Base-by-base conservation (phyloP, 2,329 filamentous ascomycete genomes). In the Calonectria ilicicola region DNA sequence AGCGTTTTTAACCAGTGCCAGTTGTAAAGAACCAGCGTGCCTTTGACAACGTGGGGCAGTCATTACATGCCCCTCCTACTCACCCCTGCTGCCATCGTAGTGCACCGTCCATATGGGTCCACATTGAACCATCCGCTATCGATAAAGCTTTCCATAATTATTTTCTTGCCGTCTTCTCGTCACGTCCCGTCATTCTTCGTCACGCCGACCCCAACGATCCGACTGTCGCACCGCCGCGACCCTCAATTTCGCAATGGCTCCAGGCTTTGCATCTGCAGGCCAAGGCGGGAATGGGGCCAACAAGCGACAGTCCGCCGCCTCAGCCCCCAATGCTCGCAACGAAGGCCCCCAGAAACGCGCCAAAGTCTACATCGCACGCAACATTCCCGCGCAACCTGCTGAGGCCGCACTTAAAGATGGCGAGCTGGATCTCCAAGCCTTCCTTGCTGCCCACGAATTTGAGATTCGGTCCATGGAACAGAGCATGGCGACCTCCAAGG, bases 401-500 rank as follows among this genome's bases (percentile, higher is more conserved):
- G 86, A 89, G 47, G 86, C 86, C 12, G 89, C 88, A 8, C 83
- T 90, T 27, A 87, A 88, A 64, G 91, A 93, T 84, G 97, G 96
- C 81, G 93, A 97, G 81, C 89, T 99, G 72, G 93, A 98, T 81
- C 89, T 98, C 65, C 91, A 94, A 77, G 91, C 93, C 32, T 99
- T 98, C 80, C 89, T 98, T 77, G 92, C 92, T 77, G 93, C 95
- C 14, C 93, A 96, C 72, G 93, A 98, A 81, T 98, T 94, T 80
- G 96, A 98, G 86, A 97, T 99, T 78, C 91, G 91, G 70, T 93
- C 96, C 1, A 86, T 98, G 58, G 94, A 98, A 81, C 89, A 93
- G 80, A 95, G 94, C 72, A 97, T 98, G 89, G 89, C 90, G 67
- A 91, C 90, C 42, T 93, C 94, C 58, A 96, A 94, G 82, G 84